Percentiles rank a stretch among this genome's conserved stretches.
Evolutionary conservation across 306 rosid genomes (phyloP).

Genomic region (Glycine tomentella): DNA sequence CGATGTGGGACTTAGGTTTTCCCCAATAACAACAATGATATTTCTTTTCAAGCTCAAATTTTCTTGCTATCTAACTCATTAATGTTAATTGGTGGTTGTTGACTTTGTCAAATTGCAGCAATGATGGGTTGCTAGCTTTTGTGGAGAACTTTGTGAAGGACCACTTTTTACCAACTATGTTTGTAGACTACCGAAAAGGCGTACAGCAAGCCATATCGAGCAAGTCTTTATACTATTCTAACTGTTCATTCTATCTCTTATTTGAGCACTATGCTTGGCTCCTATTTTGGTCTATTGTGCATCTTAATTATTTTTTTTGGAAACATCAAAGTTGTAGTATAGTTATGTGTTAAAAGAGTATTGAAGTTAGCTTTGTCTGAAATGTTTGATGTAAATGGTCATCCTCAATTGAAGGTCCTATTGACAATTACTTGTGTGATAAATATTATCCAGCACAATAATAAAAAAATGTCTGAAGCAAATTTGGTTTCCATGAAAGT

Average conservation of each 20-base stretch:
- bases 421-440: slow-evolving; percentile 1
- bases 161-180: slow-evolving; percentile 96
- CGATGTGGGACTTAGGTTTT: no score
- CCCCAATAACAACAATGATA: slow-evolving; percentile 28
- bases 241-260: slow-evolving; percentile 27
- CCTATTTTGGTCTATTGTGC: background rate
- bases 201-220: slow-evolving; percentile 99
- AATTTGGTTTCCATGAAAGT: slow-evolving; percentile 4
- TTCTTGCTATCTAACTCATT: slow-evolving; percentile 38
- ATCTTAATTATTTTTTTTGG: slow-evolving; percentile 19
- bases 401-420: slow-evolving; percentile 21
- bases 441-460: slow-evolving; percentile 17
- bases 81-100: slow-evolving; percentile 39
- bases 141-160: slow-evolving; percentile 99
- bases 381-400: slow-evolving; percentile 24
- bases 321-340: slow-evolving; percentile 18
- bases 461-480: slow-evolving; percentile 8
- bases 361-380: slow-evolving; percentile 39
- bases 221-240: slow-evolving; percentile 64
- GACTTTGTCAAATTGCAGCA: slow-evolving; percentile 71
- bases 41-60: slow-evolving; percentile 13
- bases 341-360: slow-evolving; percentile 27
- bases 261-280: slow-evolving; percentile 39
- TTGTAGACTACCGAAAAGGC: slow-evolving; percentile 97
- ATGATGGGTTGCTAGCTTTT: slow-evolving; percentile 92